Evolutionary conservation across 441 rosid genomes (phyloP), one percentile per base, ranked within the genome.

Genomic region (Mallotus japonicus): DNA sequence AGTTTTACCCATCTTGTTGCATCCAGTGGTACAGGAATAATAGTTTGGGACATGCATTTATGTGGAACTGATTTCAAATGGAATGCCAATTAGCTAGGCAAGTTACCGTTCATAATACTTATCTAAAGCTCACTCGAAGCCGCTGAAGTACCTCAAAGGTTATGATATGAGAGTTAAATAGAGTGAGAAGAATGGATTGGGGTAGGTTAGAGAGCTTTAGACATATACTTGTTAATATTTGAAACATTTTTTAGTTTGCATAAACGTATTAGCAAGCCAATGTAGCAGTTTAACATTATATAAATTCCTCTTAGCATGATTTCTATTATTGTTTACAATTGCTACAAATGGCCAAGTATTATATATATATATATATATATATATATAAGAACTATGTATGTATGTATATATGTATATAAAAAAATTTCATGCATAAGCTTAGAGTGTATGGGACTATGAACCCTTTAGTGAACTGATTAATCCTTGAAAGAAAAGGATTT

Each of bases 351-450:
- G n/a, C n/a, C n/a, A n/a, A n/a, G n/a, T n/a, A n/a, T n/a, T n/a
- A n/a, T n/a, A n/a, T n/a, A n/a, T n/a, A n/a, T n/a, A n/a, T n/a
- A 1, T 0, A 42, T 1, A 4, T 5, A 4, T 8, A 42, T 4
- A 8, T 42, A 42, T 24, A 24, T 24, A 24, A 24, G 2, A 2
- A 24, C 28, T n/a, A n/a, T n/a, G n/a, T n/a, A n/a, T n/a, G n/a
- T n/a, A n/a, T n/a, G n/a, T n/a, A n/a, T n/a, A n/a, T n/a, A n/a
- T n/a, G n/a, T n/a, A n/a, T n/a, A n/a, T n/a, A n/a, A n/a, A 28
- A 28, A 28, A 28, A 28, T 28, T 28, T 28, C 1, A 28, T 28
- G 32, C 32, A 28, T 28, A 28, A 28, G 32, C 32, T 28, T 28
- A 28, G 32, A 28, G 32, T 28, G 2, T 1, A 28, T 28, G 32